Base-by-base conservation (phyloP, 2,329 filamentous ascomycete species). In the Penicillium occitanis region DNA sequence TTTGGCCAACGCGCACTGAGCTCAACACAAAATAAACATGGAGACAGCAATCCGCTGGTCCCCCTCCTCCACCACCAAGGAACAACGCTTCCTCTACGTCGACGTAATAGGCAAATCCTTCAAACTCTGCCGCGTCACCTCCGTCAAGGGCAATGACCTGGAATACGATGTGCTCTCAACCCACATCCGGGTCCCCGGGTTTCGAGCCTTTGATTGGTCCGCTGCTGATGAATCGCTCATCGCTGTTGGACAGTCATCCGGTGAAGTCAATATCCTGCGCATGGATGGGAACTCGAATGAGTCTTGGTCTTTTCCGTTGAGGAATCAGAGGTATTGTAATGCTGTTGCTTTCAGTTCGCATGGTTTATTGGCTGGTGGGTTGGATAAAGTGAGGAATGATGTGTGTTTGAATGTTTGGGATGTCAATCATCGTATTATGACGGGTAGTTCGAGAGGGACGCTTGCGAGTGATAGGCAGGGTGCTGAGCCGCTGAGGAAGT, bases 131-230 rank as follows among this genome's bases (percentile, higher is more conserved):
- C 81, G 82, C 68, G 79, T 87, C 61, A 78, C 75, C 10, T 71
- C 73, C 5, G 76, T 78, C 61, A 72, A 76, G 59, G 74, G 77
- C 55, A 74, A 72, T 14, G 77, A 75, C 19, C 71, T 88, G 63
- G 76, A 80, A 22, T 86, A 87, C 77, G 81, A 84, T 63, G 79
- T 84, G 22, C 72, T 88, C 6, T 81, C 83, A 19, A 80, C 82
- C 1, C 82, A 84, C 65, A 82, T 82, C 70, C 84, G 85, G 68
- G 81, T 88, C 1, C 86, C 86, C 33, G 82, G 84, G 33, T 89
- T 88, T 72, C 86, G 85, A 46, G 87, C 87, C 14, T 89, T 89
- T 75, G 87, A 89, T 74, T 89, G 87, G 87, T 88, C 86, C 6
- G 84, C 84, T 63, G 80, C 79, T 42, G 81, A 88, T 69, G 84